A percentile compares a stretch with the other conserved stretches of the same genome.
Evolutionary conservation across 768 basidiomycete species (phyloP).

Genomic region (Strobilomyces confusus): DNA sequence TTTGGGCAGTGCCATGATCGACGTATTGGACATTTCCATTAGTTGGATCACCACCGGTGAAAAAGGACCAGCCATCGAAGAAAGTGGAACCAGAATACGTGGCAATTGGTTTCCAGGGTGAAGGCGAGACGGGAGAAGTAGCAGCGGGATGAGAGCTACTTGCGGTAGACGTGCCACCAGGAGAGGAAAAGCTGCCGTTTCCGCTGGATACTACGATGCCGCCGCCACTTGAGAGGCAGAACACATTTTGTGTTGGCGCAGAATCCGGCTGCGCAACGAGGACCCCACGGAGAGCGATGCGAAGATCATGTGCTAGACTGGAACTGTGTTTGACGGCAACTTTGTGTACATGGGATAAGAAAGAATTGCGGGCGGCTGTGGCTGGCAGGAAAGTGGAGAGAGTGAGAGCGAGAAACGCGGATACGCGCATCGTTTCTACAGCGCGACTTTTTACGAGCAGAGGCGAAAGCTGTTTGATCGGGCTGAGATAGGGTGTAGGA

Average conservation of each 20-base stretch:
- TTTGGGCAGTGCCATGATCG: constrained; percentile 54
- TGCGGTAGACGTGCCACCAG: constrained; percentile 23
- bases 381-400: constrained; percentile 26
- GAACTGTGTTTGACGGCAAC: constrained; percentile 56
- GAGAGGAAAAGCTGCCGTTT: constrained; percentile 19
- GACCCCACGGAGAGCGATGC: constrained; percentile 56
- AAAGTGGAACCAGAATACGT: constrained; percentile 65
- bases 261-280: constrained; percentile 41
- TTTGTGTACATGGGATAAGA: constrained; percentile 45
- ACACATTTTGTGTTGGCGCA: constrained; percentile 29
- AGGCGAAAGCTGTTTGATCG: background rate
- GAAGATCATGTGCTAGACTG: constrained; percentile 63
- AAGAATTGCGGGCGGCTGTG: constrained; percentile 26
- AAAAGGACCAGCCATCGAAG: constrained; percentile 83
- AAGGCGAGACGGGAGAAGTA: constrained; percentile 32
- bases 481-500: background rate
- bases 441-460: background rate
- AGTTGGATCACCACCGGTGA: constrained; percentile 67
- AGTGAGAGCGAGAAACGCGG: constrained; percentile 29
- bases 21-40: constrained; percentile 68
- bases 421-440: constrained; percentile 23
- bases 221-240: constrained; percentile 30
- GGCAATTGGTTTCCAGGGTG: constrained; percentile 57
- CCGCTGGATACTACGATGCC: constrained; percentile 20
- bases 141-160: constrained; percentile 15